Conservation (phyloP, 2,329 filamentous ascomycete genomes). For the Sphaerulina populicola region DNA sequence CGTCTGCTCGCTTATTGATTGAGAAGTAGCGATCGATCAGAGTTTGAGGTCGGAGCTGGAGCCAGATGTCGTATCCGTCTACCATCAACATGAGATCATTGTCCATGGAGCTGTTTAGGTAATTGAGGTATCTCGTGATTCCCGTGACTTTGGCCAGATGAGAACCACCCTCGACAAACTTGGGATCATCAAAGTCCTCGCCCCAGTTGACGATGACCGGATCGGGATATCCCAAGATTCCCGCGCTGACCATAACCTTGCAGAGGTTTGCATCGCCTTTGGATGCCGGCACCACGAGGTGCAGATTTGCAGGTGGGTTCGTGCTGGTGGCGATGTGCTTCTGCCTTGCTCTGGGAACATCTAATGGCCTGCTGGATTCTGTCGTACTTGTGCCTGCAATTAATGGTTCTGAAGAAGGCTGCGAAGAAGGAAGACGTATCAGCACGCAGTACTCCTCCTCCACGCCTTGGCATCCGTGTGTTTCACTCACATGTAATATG, state of each 20-base stretch:
- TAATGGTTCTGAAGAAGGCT: conserved; percentile 1
- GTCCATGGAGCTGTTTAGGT: conserved; percentile 16
- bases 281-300: conserved; percentile 24
- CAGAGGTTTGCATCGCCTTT: conserved; percentile 23
- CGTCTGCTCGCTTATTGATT: conserved; percentile 38
- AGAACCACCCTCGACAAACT: conserved; percentile 29
- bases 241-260: conserved; percentile 23
- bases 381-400: not conserved
- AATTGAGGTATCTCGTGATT: conserved; percentile 22
- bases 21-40: conserved; percentile 42
- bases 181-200: conserved; percentile 11
- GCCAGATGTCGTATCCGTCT: conserved; percentile 56
- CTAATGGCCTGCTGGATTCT: not conserved
- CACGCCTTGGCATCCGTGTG: not conserved
- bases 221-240: conserved; percentile 23
- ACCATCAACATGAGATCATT: conserved; percentile 55
- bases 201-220: conserved; percentile 25
- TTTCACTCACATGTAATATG: conserved; percentile 6
- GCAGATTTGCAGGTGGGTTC: conserved; percentile 18
- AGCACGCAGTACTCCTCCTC: not conserved
- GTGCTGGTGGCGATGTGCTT: conserved; percentile 3
- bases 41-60: conserved; percentile 57
- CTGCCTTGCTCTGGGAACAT: conserved; percentile 2
- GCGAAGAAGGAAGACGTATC: not conserved
- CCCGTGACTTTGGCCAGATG: conserved; percentile 27